Base-by-base conservation (phyloP, 2,329 filamentous ascomycete species). In the Knufia fluminis region DNA sequence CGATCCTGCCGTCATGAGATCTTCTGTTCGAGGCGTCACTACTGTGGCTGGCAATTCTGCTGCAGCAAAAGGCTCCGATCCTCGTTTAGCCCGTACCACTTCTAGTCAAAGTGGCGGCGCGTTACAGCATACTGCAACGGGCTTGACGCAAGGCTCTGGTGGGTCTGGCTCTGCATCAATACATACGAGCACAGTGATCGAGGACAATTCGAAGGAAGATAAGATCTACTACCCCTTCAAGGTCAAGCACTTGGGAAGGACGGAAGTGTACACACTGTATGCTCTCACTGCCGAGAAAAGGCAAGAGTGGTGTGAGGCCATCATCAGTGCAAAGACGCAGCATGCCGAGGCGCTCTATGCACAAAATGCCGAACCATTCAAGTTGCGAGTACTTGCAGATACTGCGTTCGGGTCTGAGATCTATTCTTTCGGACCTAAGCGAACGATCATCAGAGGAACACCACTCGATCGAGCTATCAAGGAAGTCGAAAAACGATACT, bases 321-420 rank as follows among this genome's bases (percentile, higher is more conserved):
- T 98, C 59, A 83, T 94, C 40, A 85, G 94, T 66, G 92, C 92
- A 26, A 98, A 98, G 72, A 94, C 89, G 4, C 82, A 85, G 52
- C 90, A 98, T 64, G 92, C 92, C 19, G 84, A 88, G 46, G 86
- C 90, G 2, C 72, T 97, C 3, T 86, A 86, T 66, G 82, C 86
- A 3, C 92, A 98, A 62, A 94, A 97, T 62, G 91, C 92, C 0
- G 92, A 98, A 65, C 92, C 92, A 0, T 98, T 98, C 76, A 79
- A 87, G 45, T 72, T 98, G 6, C 82, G 88, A 19, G 89, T 98
- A 7, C 83, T 98, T 64, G 90, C 92, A 0, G 92, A 98, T 63
- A 84, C 86, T 38, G 86, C 90, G 0, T 98, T 98, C 65, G 82
- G 84, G 9, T 90, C 89, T 60, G 87, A 94, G 57, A 69, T 72